Evolutionary conservation across 225 moss, liverwort and hornwort genomes (phyloP), one percentile per base, ranked within the genome.

Genomic region (Antitrichia curtipendula): DNA sequence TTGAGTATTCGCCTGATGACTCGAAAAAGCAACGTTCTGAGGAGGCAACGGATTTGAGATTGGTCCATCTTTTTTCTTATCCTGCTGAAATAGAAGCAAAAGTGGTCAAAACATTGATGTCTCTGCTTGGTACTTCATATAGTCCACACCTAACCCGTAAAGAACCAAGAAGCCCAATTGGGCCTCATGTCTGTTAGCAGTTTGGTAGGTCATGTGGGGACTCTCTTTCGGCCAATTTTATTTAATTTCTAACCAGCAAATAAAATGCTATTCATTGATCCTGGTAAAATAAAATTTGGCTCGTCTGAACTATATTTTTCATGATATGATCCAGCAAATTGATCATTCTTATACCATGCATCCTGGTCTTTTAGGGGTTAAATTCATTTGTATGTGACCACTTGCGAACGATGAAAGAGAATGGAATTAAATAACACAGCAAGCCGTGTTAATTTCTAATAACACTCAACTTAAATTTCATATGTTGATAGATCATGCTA

Each of bases 31-130:
- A 86, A 92, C 49, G 91, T 89, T 95, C 87, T 99, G 99, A 88
- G 97, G 99, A 72, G 96, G 95, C 82, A 99, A 90, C 56, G 99
- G 99, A 89, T 99, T 99, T 81, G 99, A 96, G 47, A 86, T 86
- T 80, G 94, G 89, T 69, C 91, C 86, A 72, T 90, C 84, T 52
- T 2, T 71, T 78, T 41, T 84, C 29, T 86, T 86, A 89, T 92
- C 92, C 96, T 95, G 91, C 63, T 52, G 53, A 47, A 80, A 90
- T 40, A 23, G 57, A 74, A 84, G 49, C 86, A 89, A 76, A 78
- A 88, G 52, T 36, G 45, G 49, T 88, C 83, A 86, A 32, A 80
- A 69, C 20, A 19, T 18, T 22, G 60, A 66, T 82, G 31, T 47
- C 25, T 38, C 25, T 38, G 52, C 36, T 74, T 66, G 16, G 49